A percentile compares a stretch with the other conserved stretches of the same genome.
These are phyloP conservation scores for Turritis glabra DNA, from an alignment of 345 rosid genomes.

Conservation along the genomic window DNA sequence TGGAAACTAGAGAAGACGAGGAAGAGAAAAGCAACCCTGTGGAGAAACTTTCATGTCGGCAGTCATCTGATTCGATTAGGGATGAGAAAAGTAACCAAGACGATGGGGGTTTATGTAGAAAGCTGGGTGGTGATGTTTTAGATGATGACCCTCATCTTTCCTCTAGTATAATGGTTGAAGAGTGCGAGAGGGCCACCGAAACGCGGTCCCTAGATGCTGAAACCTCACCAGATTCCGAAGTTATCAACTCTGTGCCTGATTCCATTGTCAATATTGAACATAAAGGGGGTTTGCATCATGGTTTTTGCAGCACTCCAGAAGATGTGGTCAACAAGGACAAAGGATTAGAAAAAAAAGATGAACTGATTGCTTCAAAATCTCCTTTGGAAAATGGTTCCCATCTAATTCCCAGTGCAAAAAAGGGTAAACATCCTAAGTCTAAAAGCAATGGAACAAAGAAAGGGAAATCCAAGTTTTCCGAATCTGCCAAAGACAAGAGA, in stretches of 20 bases:
- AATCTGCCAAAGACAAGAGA: constrained; percentile 46
- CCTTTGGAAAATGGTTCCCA: constrained; percentile 39
- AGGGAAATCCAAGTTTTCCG: constrained; percentile 50
- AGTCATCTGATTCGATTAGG: constrained; percentile 36
- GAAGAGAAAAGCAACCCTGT: constrained; percentile 35
- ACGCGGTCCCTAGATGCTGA: constrained; percentile 60
- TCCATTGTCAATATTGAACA: constrained; percentile 44
- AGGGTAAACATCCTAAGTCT: constrained; percentile 49
- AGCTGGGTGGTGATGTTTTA: constrained; percentile 46
- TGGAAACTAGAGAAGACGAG: constrained; percentile 34
- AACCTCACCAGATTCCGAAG: constrained; percentile 99
- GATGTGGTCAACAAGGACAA: constrained; percentile 35
- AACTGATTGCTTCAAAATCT: constrained; percentile 33
- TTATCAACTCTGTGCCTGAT: constrained; percentile 71
- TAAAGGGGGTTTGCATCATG: constrained; percentile 43
- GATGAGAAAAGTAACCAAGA: constrained; percentile 44
- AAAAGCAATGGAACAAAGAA: constrained; percentile 52
- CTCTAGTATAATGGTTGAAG: constrained; percentile 43
- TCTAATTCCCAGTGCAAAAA: constrained; percentile 33
- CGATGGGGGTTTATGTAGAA: constrained; percentile 38
- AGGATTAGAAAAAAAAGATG: constrained; percentile 57
- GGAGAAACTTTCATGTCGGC: constrained; percentile 31
- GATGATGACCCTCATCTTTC: constrained; percentile 39
- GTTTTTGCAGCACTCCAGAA: constrained; percentile 45
- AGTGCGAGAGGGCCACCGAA: constrained; percentile 44